These are phyloP conservation scores for Serendipita indica DNA, from an alignment of 768 basidiomycete species.

Conservation along the genomic window DNA sequence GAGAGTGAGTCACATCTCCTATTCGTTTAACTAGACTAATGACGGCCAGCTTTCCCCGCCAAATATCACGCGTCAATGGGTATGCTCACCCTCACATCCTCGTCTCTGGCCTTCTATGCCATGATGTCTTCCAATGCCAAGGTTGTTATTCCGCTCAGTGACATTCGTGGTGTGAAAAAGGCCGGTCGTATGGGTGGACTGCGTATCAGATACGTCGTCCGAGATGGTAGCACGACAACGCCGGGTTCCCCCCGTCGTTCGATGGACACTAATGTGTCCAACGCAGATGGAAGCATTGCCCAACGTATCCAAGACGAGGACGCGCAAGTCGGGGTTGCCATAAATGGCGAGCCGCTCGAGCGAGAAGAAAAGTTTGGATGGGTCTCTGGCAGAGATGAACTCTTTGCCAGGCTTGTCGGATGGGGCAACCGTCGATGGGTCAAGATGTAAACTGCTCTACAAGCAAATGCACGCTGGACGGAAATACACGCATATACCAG, in stretches of 20 bases:
- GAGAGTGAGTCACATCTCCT: neutral
- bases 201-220: constrained; percentile 26
- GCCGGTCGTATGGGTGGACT: constrained; percentile 40
- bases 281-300: neutral
- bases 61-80: constrained; percentile 42
- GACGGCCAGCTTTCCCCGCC: constrained; percentile 39
- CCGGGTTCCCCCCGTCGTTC: neutral
- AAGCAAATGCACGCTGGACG: too few relatives aligned
- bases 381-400: constrained; percentile 47
- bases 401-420: constrained; percentile 50
- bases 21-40: neutral
- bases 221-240: neutral
- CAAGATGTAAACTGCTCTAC: constrained; percentile 22
- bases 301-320: neutral
- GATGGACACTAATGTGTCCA: neutral
- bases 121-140: constrained; percentile 33
- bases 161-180: constrained; percentile 44
- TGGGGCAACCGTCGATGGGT: constrained; percentile 36
- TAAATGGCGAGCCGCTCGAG: constrained; percentile 23
- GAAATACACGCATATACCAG: neutral
- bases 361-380: constrained; percentile 42
- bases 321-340: constrained; percentile 17
- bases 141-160: constrained; percentile 30
- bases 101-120: constrained; percentile 39
- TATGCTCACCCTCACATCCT: constrained; percentile 40